Evolutionary conservation across 305 asterid species (phyloP), one percentile per base, ranked within the genome.

Genomic region (Fraxinus sp.): DNA sequence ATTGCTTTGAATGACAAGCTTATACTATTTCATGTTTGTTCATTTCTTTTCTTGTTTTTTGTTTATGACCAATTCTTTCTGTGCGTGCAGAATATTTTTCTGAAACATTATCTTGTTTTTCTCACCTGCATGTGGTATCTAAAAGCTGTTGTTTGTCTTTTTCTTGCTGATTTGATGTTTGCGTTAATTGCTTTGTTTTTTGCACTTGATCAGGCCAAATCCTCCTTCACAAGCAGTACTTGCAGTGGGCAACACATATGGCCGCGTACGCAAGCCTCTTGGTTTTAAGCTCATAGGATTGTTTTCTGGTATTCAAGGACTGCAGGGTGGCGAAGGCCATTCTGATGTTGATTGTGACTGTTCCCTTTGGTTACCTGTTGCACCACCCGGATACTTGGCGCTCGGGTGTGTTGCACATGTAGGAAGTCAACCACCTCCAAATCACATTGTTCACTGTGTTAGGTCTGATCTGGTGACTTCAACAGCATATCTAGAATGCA

Each of bases 181-280:
- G 78, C 86, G 79, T 84, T 88, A 28, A 83, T 82, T 81, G 62
- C 10, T 82, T 83, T 80, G 68, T 24, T 81, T 75, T 86, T 77
- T 77, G 35, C 80, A 55, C 64, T 43, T 86, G 35, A 80, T 82
- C 92, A 97, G 99, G 92, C 97, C 99, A 85, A 95, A 87, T 88
- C 98, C 99, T 84, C 99, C 99, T 77, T 93, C 98, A 77, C 99
- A 97, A 88, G 90, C 98, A 49, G 99, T 95, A 55, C 83, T 97
- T 85, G 95, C 99, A 82, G 98, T 97, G 86, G 93, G 92, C 86
- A 92, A 86, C 87, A 86, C 91, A 80, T 97, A 97, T 87, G 99
- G 98, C 55, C 98, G 99, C 76, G 99, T 92, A 41, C 89, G 95
- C 85, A 97, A 92, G 89, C 98, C 99, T 80, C 90, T 92, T 85